Percentiles rank a stretch among this genome's conserved stretches.
Conservation (phyloP, 139 green algal species). For the Tetraselmis striata region DNA sequence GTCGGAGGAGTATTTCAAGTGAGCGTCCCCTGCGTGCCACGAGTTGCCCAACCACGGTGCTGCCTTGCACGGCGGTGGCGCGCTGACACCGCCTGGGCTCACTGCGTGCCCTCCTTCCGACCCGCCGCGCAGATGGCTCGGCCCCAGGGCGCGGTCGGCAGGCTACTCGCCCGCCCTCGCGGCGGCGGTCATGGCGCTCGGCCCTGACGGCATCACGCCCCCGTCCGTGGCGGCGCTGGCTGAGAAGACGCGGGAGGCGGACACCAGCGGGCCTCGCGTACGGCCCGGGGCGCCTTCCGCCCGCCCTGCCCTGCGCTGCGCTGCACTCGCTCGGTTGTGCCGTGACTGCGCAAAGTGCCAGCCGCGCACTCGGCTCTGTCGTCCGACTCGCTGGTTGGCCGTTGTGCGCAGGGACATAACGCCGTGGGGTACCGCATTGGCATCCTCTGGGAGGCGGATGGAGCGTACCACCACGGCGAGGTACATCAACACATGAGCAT, state of each 20-base stretch:
- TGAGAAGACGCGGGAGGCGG: background rate
- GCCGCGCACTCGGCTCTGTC: too few species aligned
- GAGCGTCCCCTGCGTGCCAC: too few species aligned
- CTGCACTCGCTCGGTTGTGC: too few species aligned
- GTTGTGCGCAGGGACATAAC: background rate
- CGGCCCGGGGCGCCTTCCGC: too few species aligned
- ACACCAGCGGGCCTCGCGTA: background rate
- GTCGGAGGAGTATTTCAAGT: slow-evolving; percentile 31
- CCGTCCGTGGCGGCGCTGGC: background rate
- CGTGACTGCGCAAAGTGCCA: too few species aligned
- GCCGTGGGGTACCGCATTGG: slow-evolving; percentile 26
- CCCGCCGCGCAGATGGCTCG: slow-evolving; percentile 22
- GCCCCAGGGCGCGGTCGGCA: background rate
- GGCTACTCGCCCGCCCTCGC: background rate
- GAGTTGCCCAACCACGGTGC: too few species aligned
- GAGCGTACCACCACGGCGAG: slow-evolving; percentile 14
- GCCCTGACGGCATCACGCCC: background rate
- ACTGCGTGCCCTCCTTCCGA: too few species aligned
- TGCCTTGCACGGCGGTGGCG: too few species aligned
- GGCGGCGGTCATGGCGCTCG: background rate
- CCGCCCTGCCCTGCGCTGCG: too few species aligned
- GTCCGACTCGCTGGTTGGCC: too few species aligned
- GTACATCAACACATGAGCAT: slow-evolving; percentile 29
- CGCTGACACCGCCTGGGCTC: too few species aligned
- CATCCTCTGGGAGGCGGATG: slow-evolving; percentile 31